Conservation (phyloP, 805 yeast species). For the Wickerhamomyces alni region DNA sequence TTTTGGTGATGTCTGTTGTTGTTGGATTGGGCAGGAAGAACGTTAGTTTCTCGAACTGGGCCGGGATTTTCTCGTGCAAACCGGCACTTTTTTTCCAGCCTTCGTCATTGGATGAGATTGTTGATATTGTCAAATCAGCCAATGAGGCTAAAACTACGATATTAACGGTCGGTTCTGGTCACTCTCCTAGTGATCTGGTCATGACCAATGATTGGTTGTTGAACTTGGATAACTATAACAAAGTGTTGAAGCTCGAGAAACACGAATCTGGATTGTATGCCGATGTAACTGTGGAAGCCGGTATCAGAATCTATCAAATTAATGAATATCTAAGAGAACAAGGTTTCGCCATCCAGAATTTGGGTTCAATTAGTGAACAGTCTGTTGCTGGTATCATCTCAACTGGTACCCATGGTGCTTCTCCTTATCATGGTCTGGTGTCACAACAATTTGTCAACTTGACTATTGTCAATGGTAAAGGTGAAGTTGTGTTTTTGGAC, state of each 20-base stretch:
- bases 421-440: constrained; percentile 86
- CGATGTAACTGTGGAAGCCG: constrained; percentile 94
- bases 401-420: constrained; percentile 96
- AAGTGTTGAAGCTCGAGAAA: constrained; percentile 42
- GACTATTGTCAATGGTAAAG: constrained; percentile 69
- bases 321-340: constrained; percentile 57
- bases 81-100: constrained; percentile 86
- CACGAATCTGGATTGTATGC: constrained; percentile 61
- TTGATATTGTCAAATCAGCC: constrained; percentile 62
- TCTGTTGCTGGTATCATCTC: constrained; percentile 93
- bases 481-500: constrained; percentile 49
- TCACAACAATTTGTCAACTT: constrained; percentile 82
- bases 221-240: constrained; percentile 70
- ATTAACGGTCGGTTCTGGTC: constrained; percentile 88
- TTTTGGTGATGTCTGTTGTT: background rate
- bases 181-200: constrained; percentile 88
- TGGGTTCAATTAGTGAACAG: constrained; percentile 93
- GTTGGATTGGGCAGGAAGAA: constrained; percentile 27
- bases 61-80: constrained; percentile 72
- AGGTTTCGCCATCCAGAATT: constrained; percentile 78
- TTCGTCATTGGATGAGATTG: constrained; percentile 56
- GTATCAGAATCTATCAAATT: constrained; percentile 70
- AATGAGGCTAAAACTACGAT: constrained; percentile 52
- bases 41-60: constrained; percentile 57
- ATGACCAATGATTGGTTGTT: constrained; percentile 86